phyloP scores from a whole-genome alignment of 164 flowering plant genomes.

The Echeveria elegans region DNA sequence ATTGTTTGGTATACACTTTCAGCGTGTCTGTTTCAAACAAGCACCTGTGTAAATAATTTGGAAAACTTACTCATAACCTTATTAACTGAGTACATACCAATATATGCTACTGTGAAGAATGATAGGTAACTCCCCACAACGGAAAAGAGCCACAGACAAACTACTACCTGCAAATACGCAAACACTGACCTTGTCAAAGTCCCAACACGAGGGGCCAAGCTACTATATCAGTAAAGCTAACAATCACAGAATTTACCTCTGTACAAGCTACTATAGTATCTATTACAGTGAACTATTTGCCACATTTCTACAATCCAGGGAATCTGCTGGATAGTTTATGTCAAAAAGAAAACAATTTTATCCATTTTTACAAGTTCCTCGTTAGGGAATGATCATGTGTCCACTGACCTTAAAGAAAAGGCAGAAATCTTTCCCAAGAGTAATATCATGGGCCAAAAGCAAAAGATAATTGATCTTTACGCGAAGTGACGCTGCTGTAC shows the following conservation, averaged over 20 bases:
- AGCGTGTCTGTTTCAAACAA: neutral
- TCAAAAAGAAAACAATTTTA: neutral
- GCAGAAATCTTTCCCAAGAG: slow-evolving; percentile 83
- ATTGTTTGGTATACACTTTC: too few species aligned
- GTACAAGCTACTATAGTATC: neutral
- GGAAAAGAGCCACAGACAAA: slow-evolving; percentile 75
- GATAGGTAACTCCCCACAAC: slow-evolving; percentile 76
- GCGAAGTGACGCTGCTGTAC: slow-evolving; percentile 84
- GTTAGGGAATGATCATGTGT: neutral
- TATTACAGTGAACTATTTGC: neutral
- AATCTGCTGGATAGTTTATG: neutral
- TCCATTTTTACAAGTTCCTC: neutral
- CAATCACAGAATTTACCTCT: neutral
- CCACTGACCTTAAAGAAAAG: slow-evolving; percentile 73
- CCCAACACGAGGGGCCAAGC: neutral
- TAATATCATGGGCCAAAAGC: slow-evolving; percentile 93
- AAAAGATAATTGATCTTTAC: slow-evolving; percentile 65
- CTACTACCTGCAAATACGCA: slow-evolving; percentile 57
- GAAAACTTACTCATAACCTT: neutral
- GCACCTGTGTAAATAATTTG: neutral
- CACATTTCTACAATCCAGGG: neutral
- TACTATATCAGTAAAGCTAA: neutral
- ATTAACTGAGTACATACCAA: slow-evolving; percentile 38
- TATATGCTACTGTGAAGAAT: slow-evolving; percentile 79
- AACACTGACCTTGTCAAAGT: neutral